These are phyloP conservation scores for Sclerotinia spermophila DNA, from an alignment of 2,329 filamentous ascomycete species.

Conservation along the genomic window DNA sequence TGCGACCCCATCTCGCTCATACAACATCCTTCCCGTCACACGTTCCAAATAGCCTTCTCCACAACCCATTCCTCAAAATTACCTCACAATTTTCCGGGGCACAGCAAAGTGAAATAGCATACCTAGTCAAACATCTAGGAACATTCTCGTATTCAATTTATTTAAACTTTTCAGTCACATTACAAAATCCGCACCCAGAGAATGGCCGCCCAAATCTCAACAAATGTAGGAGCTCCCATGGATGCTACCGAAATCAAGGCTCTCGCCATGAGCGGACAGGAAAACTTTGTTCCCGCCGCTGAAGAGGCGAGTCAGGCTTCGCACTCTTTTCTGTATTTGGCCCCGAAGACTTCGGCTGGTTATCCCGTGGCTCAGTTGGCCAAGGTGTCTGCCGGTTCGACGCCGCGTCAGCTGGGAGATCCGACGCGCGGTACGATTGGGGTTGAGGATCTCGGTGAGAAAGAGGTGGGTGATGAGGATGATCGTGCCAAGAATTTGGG, in stretches of 20 bases:
- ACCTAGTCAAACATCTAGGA: background rate
- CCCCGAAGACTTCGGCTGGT: constrained; percentile 30
- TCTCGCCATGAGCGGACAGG: constrained; percentile 22
- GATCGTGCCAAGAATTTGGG: background rate
- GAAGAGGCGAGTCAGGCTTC: constrained; percentile 20
- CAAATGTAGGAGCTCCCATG: constrained; percentile 10
- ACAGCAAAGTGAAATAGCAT: background rate
- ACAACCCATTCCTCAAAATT: background rate
- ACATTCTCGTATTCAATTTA: constrained; percentile 8
- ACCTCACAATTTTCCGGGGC: background rate
- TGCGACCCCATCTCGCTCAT: constrained; percentile 10
- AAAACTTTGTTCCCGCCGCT: constrained; percentile 26
- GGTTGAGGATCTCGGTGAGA: constrained; percentile 21
- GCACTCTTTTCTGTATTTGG: constrained; percentile 32
- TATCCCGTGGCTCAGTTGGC: constrained; percentile 25
- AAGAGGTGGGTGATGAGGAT: constrained; percentile 20
- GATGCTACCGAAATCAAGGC: constrained; percentile 13
- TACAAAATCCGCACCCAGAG: constrained; percentile 7
- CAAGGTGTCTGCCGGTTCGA: background rate
- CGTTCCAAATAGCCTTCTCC: background rate
- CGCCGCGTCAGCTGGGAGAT: constrained; percentile 22
- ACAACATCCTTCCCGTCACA: constrained; percentile 9
- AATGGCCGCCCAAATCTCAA: constrained; percentile 10
- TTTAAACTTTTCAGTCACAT: constrained; percentile 14
- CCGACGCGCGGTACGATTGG: background rate